Percentiles rank a stretch among this genome's conserved stretches.
phyloP scores from a whole-genome alignment of 192 early-diverging fungal species.

The Coemansia sp. region DNA sequence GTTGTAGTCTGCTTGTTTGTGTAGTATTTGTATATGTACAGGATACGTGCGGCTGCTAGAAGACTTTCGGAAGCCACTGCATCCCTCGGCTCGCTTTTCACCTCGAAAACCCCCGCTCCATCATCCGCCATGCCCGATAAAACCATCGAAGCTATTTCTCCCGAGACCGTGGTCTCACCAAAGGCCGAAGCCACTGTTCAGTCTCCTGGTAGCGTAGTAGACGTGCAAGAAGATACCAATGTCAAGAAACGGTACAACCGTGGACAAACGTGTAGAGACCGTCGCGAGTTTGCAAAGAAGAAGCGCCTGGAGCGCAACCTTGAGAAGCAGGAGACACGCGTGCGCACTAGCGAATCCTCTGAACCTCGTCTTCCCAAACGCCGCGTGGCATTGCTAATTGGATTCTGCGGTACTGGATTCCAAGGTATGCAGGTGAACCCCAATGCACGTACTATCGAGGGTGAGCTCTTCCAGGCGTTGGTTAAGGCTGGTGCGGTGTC shows the following conservation, averaged over 20 bases:
- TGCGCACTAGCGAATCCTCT: slow-evolving; percentile 13
- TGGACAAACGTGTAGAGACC: slow-evolving; percentile 41
- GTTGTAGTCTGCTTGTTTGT: neutral
- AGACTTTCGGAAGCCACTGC: neutral
- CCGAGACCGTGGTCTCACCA: neutral
- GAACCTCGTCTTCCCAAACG: slow-evolving; percentile 69
- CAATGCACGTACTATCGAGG: slow-evolving; percentile 78
- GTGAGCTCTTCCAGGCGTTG: slow-evolving; percentile 84
- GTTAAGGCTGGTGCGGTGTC: slow-evolving; percentile 78
- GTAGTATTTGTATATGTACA: neutral
- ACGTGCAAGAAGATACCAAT: neutral
- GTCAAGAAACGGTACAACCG: slow-evolving; percentile 17
- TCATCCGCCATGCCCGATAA: slow-evolving; percentile 3
- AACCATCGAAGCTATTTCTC: neutral
- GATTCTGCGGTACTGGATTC: slow-evolving; percentile 94
- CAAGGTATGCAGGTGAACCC: slow-evolving; percentile 96
- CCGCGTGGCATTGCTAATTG: slow-evolving; percentile 85
- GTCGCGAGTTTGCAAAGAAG: slow-evolving; percentile 35
- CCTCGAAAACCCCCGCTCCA: neutral
- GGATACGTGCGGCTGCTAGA: neutral
- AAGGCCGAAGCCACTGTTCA: neutral
- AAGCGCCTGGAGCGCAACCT: slow-evolving; percentile 20
- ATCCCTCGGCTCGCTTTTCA: neutral
- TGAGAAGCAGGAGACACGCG: slow-evolving; percentile 1
- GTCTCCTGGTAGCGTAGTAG: neutral